A percentile compares a stretch with the other conserved stretches of the same genome.
Evolutionary conservation across 208 protist genomes (phyloP).

Genomic region (Leishmania arabica): DNA sequence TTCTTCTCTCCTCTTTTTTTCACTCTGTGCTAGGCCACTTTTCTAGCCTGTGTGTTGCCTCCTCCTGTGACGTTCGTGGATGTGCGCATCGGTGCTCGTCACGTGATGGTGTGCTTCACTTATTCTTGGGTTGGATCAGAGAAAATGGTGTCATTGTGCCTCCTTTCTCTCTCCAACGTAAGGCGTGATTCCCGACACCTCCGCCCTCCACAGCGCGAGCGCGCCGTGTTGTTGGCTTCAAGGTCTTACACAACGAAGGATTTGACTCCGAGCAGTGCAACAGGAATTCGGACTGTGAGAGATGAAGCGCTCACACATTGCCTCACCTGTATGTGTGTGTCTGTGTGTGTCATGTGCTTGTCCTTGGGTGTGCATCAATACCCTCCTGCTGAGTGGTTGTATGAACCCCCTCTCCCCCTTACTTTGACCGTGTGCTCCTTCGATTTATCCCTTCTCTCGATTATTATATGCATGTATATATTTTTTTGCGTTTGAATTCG

Average conservation of each 20-base stretch:
- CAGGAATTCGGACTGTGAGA: not conserved
- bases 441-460: not conserved
- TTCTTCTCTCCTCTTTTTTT: not conserved
- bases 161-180: not conserved
- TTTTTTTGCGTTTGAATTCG: not conserved
- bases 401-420: not conserved
- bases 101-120: not conserved
- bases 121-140: not conserved
- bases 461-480: not conserved
- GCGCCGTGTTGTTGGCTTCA: not conserved
- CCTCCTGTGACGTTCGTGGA: not conserved
- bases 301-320: not conserved
- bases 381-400: not conserved
- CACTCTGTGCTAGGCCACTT: not conserved
- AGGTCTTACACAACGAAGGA: not conserved
- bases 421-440: not conserved
- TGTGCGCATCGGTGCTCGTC: not conserved
- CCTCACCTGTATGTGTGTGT: not conserved
- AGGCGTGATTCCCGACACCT: not conserved
- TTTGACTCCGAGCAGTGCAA: not conserved
- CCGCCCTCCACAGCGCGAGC: not conserved
- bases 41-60: not conserved
- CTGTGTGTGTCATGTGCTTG: not conserved
- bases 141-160: not conserved
- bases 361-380: not conserved